phyloP scores from a whole-genome alignment of 2,329 filamentous ascomycete species.

The Phaeosphaeriaceae sp. region DNA sequence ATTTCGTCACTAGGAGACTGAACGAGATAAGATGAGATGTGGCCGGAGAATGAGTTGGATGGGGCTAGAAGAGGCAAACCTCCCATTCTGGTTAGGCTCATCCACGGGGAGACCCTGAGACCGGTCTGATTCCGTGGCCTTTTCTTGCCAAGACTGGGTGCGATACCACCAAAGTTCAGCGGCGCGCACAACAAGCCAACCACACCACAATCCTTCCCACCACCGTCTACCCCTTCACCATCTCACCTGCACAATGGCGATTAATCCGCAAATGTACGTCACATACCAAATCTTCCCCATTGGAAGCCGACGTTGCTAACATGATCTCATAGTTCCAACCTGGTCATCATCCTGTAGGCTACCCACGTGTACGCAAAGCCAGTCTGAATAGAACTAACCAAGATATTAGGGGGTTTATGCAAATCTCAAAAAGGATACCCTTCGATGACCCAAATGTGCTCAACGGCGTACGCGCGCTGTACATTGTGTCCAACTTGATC shows the following conservation, averaged over 20 bases:
- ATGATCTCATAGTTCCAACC: constrained; percentile 38
- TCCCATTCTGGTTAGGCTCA: constrained; percentile 29
- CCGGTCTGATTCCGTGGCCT: constrained; percentile 34
- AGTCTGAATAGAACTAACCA: constrained; percentile 13
- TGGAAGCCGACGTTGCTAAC: constrained; percentile 32
- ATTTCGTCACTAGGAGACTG: background rate
- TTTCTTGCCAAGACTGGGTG: constrained; percentile 24
- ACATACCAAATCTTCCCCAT: background rate
- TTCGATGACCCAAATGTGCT: constrained; percentile 85
- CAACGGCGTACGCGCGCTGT: constrained; percentile 67
- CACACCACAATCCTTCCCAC: background rate
- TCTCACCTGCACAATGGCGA: constrained; percentile 37
- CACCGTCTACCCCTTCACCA: background rate
- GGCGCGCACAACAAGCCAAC: constrained; percentile 13
- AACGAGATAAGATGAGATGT: constrained; percentile 18
- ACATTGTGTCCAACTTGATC: constrained; percentile 77
- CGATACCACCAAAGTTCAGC: constrained; percentile 31
- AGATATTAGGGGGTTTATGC: constrained; percentile 75
- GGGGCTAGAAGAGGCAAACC: constrained; percentile 16
- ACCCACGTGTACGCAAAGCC: background rate
- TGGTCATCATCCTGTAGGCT: constrained; percentile 48
- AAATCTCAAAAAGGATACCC: constrained; percentile 92
- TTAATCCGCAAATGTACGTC: constrained; percentile 48
- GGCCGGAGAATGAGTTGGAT: constrained; percentile 37
- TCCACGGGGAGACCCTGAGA: constrained; percentile 6